Conservation (phyloP, 2,329 filamentous ascomycete species). For the Fusarium pseudocircinatum region DNA sequence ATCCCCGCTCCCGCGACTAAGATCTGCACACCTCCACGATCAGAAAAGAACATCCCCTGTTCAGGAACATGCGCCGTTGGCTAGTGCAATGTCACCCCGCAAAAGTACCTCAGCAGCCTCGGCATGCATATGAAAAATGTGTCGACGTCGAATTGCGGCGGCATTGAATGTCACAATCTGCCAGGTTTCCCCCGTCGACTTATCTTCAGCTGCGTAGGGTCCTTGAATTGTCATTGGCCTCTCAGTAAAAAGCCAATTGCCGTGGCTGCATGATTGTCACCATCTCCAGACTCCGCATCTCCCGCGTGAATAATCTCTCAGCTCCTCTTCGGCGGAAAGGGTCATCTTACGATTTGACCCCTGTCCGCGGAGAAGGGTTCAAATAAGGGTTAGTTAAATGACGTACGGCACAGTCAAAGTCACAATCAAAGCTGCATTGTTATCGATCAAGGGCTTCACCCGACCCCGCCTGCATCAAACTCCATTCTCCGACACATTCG, state of each 20-base stretch:
- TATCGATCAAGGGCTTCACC: not conserved
- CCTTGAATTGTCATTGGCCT: not conserved
- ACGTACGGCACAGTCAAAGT: not conserved
- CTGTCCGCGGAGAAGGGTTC: constrained; percentile 14
- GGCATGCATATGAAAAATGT: constrained; percentile 42
- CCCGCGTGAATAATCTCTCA: constrained; percentile 1
- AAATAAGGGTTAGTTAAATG: constrained; percentile 15
- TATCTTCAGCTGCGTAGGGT: not conserved
- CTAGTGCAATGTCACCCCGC: constrained; percentile 19
- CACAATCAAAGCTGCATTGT: not conserved
- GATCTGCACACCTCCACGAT: constrained; percentile 25
- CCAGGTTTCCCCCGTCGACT: not conserved
- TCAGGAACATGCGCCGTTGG: constrained; percentile 21
- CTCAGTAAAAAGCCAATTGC: not conserved
- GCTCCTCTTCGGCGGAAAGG: not conserved
- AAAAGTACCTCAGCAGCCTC: constrained; percentile 34
- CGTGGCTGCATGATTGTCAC: not conserved
- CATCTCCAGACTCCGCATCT: not conserved
- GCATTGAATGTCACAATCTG: constrained; percentile 3
- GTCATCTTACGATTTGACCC: not conserved
- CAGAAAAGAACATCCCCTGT: constrained; percentile 22
- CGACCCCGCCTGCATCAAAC: not conserved
- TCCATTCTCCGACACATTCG: not conserved
- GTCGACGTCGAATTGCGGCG: constrained; percentile 26
- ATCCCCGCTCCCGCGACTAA: constrained; percentile 7